Evolutionary conservation across 2,329 filamentous ascomycete species (phyloP), one percentile per base, ranked within the genome.

Genomic region (Drechslerella dactyloides): DNA sequence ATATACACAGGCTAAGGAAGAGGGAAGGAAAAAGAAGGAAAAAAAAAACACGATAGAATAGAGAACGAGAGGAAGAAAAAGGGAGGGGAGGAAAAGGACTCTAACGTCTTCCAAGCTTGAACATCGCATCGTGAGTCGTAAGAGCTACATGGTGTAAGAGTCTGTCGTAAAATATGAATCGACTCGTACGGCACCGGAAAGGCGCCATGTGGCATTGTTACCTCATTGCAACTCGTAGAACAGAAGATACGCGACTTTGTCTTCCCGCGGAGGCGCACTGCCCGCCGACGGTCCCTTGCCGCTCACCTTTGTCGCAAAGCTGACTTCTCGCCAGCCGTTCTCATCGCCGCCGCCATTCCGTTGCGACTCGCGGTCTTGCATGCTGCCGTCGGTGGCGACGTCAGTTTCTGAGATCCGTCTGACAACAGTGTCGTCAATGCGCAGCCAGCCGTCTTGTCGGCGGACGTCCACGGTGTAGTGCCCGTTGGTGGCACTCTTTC

Each of bases 401-500:
- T 97, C 93, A 77, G 96, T 90, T 73, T 88, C 89, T 61, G 89
- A 86, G 37, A 99, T 87, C 44, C 92, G 89, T 73, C 90, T 87
- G 74, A 99, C 92, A 69, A 91, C 82, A 0, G 94, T 99, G 78
- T 99, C 94, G 77, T 99, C 94, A 75, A 99, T 86, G 61, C 93
- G 90, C 64, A 99, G 90, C 94, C 94, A 99, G n/a, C 89, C 91
- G 78, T 99, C 94, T 80, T 97, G 93, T 57, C 94, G 89, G 66
- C 93, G 87, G 44, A 97, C 89, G 79, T 99, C 94, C n/a, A 96
- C 93, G 0, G 94, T 99, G 80, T 99, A 99, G 79, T 99, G 94
- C 2, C 94, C 94, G 58, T 91, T 93, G 74, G 90, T 96, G 37
- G 94, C 94, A 76, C 96, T 96, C 82, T 96, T 97, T 70, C 94